Percentiles rank a stretch among this genome's conserved stretches.
Conservation (phyloP, 139 green algal genomes). For the Closterium sp. region DNA sequence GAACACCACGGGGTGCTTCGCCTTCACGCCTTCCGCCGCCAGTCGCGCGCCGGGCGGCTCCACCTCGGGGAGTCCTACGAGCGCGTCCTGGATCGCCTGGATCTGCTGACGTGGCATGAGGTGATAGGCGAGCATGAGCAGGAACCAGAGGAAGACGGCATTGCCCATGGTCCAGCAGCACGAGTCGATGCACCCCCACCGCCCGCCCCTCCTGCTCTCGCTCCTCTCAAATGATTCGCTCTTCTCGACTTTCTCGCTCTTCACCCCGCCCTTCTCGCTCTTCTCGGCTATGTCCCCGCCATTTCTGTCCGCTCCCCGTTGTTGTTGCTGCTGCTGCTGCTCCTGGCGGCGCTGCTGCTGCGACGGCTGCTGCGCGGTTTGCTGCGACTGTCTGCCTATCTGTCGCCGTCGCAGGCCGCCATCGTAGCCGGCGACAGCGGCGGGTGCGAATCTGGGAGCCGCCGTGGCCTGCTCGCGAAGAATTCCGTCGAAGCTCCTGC, state of each 20-base stretch:
- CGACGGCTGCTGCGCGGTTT: neutral
- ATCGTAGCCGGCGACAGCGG: neutral
- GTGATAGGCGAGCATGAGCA: neutral
- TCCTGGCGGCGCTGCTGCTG: neutral
- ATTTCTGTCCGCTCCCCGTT: neutral
- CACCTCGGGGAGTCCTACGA: neutral
- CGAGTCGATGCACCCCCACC: slow-evolving; percentile 9
- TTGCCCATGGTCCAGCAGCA: slow-evolving; percentile 21
- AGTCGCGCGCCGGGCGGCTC: slow-evolving; percentile 13
- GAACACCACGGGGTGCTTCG: slow-evolving; percentile 41
- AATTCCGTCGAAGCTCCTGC: neutral
- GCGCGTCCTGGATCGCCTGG: neutral
- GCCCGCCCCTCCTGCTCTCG: neutral
- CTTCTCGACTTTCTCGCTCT: neutral
- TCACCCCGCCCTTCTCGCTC: neutral
- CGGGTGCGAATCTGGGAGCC: neutral
- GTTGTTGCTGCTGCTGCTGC: neutral
- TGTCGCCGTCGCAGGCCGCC: neutral
- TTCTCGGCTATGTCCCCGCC: neutral
- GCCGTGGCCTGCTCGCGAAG: neutral
- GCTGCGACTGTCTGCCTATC: neutral
- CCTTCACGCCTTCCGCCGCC: slow-evolving; percentile 3
- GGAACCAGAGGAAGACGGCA: neutral
- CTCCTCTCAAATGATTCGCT: no score
- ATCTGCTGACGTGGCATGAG: neutral